Percentiles rank a stretch among this genome's conserved stretches.
These are phyloP conservation scores for Curvularia sp. DNA, from an alignment of 2,329 filamentous ascomycete genomes.

Conservation along the genomic window DNA sequence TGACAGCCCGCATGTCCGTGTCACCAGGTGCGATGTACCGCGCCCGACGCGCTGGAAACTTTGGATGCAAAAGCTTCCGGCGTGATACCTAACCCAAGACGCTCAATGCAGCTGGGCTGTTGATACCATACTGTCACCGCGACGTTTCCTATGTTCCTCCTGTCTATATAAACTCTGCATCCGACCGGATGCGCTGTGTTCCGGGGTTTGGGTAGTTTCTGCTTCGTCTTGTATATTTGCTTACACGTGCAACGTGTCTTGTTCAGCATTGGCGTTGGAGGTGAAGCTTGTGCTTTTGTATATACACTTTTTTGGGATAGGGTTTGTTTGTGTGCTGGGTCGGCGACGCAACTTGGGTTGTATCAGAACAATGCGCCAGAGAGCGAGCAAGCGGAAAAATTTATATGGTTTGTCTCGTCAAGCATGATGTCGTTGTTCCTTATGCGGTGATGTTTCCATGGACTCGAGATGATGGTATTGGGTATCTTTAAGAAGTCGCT, in stretches of 20 bases:
- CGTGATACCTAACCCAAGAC: background rate
- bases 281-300: background rate
- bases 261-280: conserved; percentile 18
- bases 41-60: background rate
- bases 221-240: conserved; percentile 2
- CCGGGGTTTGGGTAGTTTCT: background rate
- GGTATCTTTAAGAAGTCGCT: too few species aligned
- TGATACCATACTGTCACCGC: conserved; percentile 12
- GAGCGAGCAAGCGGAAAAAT: background rate
- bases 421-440: background rate
- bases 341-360: background rate
- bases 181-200: background rate
- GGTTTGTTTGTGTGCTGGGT: background rate
- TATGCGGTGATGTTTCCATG: too few species aligned
- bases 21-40: background rate
- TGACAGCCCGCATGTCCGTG: conserved; percentile 3
- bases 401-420: background rate
- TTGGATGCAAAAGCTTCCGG: background rate
- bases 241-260: conserved; percentile 6
- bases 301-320: background rate
- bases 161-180: background rate
- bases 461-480: too few species aligned
- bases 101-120: background rate
- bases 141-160: conserved; percentile 19
- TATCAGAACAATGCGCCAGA: background rate